Percentiles rank a stretch among this genome's conserved stretches.
phyloP scores from a whole-genome alignment of 371 early-diverging fungal genomes.

The Lichtheimia corymbifera region DNA sequence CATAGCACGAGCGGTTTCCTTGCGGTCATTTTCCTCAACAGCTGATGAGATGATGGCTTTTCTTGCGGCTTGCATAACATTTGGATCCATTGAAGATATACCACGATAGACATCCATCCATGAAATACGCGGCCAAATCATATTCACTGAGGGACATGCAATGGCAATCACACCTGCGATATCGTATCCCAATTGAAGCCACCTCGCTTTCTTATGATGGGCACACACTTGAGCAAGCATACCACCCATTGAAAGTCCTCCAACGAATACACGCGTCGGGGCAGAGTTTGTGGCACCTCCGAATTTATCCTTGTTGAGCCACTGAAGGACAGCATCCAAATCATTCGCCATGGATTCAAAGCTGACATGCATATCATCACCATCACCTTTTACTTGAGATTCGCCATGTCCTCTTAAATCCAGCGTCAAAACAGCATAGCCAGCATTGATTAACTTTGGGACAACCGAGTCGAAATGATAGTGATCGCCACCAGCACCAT shows the following conservation, averaged over 20 bases:
- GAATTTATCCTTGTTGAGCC: constrained; percentile 14
- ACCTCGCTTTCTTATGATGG: not conserved
- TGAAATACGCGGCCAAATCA: constrained; percentile 20
- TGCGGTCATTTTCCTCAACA: constrained; percentile 5
- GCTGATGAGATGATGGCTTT: constrained; percentile 22
- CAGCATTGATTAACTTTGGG: constrained; percentile 15
- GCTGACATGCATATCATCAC: constrained; percentile 1
- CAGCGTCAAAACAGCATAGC: constrained; percentile 27
- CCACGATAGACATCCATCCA: constrained; percentile 33
- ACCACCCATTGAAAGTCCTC: constrained; percentile 48
- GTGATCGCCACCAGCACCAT: constrained; percentile 44
- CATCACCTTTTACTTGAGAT: constrained; percentile 19
- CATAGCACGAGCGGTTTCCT: constrained; percentile 22
- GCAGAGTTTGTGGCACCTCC: not conserved
- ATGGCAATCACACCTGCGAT: constrained; percentile 28
- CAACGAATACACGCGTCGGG: constrained; percentile 16
- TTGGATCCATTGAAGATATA: constrained; percentile 13
- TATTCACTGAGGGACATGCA: constrained; percentile 24
- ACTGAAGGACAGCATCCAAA: constrained; percentile 15
- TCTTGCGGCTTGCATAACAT: constrained; percentile 13
- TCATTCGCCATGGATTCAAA: constrained; percentile 25
- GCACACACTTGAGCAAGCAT: constrained; percentile 28
- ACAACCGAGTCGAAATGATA: constrained; percentile 25
- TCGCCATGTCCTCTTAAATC: constrained; percentile 40
- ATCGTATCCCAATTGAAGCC: constrained; percentile 6